These are phyloP conservation scores for Neofusicoccum umdonicola DNA, from an alignment of 2,329 filamentous ascomycete genomes.

Conservation along the genomic window DNA sequence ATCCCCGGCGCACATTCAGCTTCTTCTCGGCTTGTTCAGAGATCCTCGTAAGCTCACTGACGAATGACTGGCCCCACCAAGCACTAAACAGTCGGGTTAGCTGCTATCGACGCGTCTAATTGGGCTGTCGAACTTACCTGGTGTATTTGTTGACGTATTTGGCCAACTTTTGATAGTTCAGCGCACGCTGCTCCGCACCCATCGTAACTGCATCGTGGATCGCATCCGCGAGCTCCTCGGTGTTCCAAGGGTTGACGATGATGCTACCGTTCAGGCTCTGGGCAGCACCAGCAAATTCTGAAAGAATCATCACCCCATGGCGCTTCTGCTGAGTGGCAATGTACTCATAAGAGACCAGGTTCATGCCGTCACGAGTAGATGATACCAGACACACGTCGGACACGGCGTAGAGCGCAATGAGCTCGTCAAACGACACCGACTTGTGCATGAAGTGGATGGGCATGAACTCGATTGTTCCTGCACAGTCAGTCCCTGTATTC, in stretches of 20 bases:
- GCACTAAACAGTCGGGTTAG: constrained; percentile 53
- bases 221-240: constrained; percentile 86
- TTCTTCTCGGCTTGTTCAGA: constrained; percentile 53
- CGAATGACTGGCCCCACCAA: constrained; percentile 95
- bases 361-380: constrained; percentile 98
- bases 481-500: background rate
- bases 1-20: constrained; percentile 36
- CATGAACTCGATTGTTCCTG: constrained; percentile 93
- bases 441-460: constrained; percentile 98
- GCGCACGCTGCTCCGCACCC: constrained; percentile 79
- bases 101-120: background rate
- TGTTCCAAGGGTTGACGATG: constrained; percentile 98
- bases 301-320: constrained; percentile 91
- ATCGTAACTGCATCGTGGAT: constrained; percentile 97
- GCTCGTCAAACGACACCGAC: constrained; percentile 89
- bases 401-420: constrained; percentile 88
- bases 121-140: constrained; percentile 48
- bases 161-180: constrained; percentile 88
- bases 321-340: constrained; percentile 89
- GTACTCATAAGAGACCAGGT: constrained; percentile 96
- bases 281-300: constrained; percentile 93
- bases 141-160: constrained; percentile 98
- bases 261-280: constrained; percentile 91
- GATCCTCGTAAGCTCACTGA: constrained; percentile 71
- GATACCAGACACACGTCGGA: constrained; percentile 91